These are phyloP conservation scores for Drosera spatulata DNA, from an alignment of 179 eudicot species.

Conservation along the genomic window DNA sequence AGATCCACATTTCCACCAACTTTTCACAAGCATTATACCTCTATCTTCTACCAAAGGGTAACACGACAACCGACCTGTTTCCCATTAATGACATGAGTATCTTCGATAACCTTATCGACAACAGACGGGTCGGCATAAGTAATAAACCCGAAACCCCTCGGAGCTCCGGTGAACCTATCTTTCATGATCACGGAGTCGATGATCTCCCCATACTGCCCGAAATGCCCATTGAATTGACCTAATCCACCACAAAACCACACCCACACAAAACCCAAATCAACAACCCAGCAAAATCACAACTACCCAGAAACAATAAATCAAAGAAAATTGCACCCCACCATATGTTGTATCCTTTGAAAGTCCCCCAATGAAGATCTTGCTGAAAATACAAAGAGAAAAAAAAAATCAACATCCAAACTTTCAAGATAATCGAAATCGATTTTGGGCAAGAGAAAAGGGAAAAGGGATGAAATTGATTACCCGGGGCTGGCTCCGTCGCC, in stretches of 20 bases:
- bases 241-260: neutral
- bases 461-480: constrained; percentile 10
- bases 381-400: constrained; percentile 13
- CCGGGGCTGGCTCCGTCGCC: constrained; percentile 65
- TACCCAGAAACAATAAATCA: neutral
- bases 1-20: neutral
- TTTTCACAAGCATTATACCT: neutral
- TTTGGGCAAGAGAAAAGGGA: neutral
- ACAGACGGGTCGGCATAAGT: constrained; percentile 47
- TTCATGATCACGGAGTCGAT: constrained; percentile 56
- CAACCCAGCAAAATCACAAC: neutral
- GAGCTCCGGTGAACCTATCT: constrained; percentile 35
- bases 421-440: neutral
- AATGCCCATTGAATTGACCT: constrained; percentile 35
- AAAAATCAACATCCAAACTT: neutral
- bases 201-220: constrained; percentile 55
- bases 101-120: constrained; percentile 46
- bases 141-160: constrained; percentile 52
- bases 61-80: constrained; percentile 22
- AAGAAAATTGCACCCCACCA: constrained; percentile 11
- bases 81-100: constrained; percentile 40
- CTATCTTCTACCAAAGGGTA: neutral
- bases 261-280: neutral
- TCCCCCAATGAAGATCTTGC: constrained; percentile 62
- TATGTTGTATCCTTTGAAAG: constrained; percentile 39